Base-by-base conservation (phyloP, 2,329 filamentous ascomycete species). In the Cladosporium cucumerinum region DNA sequence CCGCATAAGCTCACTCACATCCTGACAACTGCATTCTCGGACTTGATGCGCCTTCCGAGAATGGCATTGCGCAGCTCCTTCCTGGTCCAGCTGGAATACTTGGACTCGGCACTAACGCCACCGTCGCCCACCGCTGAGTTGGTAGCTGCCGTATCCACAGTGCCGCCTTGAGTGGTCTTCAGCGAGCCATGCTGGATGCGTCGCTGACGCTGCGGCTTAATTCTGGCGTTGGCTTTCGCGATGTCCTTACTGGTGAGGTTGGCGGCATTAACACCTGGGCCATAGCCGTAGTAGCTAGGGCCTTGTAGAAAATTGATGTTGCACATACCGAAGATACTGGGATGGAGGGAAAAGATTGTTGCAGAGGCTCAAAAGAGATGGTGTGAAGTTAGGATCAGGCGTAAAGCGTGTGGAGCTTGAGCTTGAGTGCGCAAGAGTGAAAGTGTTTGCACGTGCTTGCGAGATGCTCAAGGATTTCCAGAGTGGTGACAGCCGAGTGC, bases 201-300 rank as follows among this genome's bases (percentile, higher is more conserved):
- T 34, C 12, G 32, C 32, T 34, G 32, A 34, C 32, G 12, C 32
- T 32, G 18, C 39, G 39, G n/a, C 3, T 10, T 7, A 11, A 46
- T 16, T 34, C 18, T 54, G 32, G 48, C 48, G 23, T 62, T 62
- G 16, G 59, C 59, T 2, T 21, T 23, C 18, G 39, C 26, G 23
- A 62, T 62, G 49, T 54, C 48, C 2, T 25, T n/a, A 4, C 11
- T 43, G 32, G 59, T 55, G 34, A 62, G 59, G 10, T 62, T 62
- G 14, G 59, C 49, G 25, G 48, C 59, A 16, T 62, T 54, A 18
- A 62, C 49, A 21, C 48, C 59, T 14, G 14, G 16, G 1, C 11
- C 48, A 34, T 54, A 54, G 8, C 21, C 11, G 49, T 28, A 55
- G 49, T 43, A 62, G 59, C 18, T 26, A 23, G 23, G 25, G 18